Percentiles rank a stretch among this genome's conserved stretches.
phyloP scores from a whole-genome alignment of 2,329 filamentous ascomycete species.

The Xylogone sp. region DNA sequence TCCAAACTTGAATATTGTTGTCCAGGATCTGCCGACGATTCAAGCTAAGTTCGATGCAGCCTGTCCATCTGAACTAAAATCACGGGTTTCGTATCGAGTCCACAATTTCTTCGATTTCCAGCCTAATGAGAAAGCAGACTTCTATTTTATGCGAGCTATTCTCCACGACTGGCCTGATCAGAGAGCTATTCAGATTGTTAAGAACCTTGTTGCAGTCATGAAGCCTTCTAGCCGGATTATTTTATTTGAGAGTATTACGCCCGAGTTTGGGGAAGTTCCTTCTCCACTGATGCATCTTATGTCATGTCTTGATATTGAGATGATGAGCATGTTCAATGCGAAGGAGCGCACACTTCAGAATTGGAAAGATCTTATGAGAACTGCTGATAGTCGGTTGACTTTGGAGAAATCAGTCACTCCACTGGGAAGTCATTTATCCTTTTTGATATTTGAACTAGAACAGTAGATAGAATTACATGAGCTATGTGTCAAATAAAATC shows the following conservation, averaged over 20 bases:
- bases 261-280: constrained; percentile 20
- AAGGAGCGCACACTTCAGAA: constrained; percentile 41
- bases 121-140: constrained; percentile 47
- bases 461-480: too few species aligned
- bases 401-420: constrained; percentile 3
- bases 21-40: constrained; percentile 48
- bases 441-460: neutral
- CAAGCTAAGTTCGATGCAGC: constrained; percentile 42
- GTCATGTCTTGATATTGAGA: constrained; percentile 42
- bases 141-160: constrained; percentile 23
- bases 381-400: constrained; percentile 15
- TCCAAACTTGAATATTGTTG: constrained; percentile 49
- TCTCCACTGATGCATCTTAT: constrained; percentile 36
- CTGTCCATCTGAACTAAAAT: constrained; percentile 33
- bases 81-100: constrained; percentile 32
- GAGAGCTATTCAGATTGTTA: constrained; percentile 7
- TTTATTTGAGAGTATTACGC: constrained; percentile 7
- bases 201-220: constrained; percentile 21
- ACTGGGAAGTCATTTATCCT: constrained; percentile 4
- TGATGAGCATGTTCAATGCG: constrained; percentile 47
- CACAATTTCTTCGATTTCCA: constrained; percentile 59
- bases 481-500: too few species aligned
- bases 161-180: constrained; percentile 27
- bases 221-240: constrained; percentile 6
- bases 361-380: constrained; percentile 22